phyloP scores from a whole-genome alignment of 169 alveolate species.

The Cryptosporidium baileyi region DNA sequence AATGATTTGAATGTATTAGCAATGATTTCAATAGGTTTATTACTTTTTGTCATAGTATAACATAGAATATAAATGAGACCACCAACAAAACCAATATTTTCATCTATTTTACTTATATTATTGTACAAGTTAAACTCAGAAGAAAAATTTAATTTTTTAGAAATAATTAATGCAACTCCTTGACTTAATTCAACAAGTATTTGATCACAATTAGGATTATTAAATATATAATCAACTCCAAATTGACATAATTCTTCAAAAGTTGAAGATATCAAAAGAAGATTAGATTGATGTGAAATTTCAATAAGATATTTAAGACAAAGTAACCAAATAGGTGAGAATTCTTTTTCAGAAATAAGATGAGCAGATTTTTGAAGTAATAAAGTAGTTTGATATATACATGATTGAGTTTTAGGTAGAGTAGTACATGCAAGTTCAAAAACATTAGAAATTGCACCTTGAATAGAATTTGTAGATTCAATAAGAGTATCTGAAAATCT shows the following conservation, averaged over 20 bases:
- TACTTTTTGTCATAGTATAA: slow-evolving; percentile 40
- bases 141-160: background rate
- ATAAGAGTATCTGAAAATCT: slow-evolving; percentile 51
- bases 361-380: slow-evolving; percentile 55
- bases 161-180: slow-evolving; percentile 14
- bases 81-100: slow-evolving; percentile 64
- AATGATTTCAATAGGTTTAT: background rate
- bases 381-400: slow-evolving; percentile 39
- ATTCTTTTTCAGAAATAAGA: background rate
- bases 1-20: slow-evolving; percentile 7
- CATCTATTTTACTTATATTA: slow-evolving; percentile 57
- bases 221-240: slow-evolving; percentile 37
- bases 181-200: slow-evolving; percentile 41
- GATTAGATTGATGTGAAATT: slow-evolving; percentile 8
- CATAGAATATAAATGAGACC: slow-evolving; percentile 21
- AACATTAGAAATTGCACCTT: slow-evolving; percentile 36
- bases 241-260: slow-evolving; percentile 58
- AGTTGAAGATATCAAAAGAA: slow-evolving; percentile 6
- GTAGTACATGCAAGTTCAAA: slow-evolving; percentile 31
- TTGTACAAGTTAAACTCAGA: background rate
- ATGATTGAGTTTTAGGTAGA: slow-evolving; percentile 32
- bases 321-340: slow-evolving; percentile 15
- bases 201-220: slow-evolving; percentile 39
- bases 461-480: slow-evolving; percentile 46
- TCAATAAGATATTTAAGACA: slow-evolving; percentile 30